These are phyloP conservation scores for Xylariaceae sp. DNA, from an alignment of 2,329 filamentous ascomycete species.

Conservation along the genomic window DNA sequence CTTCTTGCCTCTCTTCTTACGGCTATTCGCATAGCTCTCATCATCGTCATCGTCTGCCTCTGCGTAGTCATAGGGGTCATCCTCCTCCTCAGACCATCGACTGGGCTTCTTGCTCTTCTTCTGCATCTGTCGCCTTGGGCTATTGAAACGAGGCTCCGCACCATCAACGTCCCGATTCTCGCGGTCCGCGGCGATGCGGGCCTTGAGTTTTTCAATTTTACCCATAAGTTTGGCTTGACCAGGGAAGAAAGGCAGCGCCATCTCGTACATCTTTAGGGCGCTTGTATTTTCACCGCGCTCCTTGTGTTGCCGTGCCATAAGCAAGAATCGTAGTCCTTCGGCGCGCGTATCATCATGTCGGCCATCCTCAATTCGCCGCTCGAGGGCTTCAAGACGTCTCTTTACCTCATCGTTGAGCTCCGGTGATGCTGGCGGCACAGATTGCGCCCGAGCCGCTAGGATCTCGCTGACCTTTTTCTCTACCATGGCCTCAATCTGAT, in stretches of 20 bases:
- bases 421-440: constrained; percentile 37
- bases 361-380: constrained; percentile 72
- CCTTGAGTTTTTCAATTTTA: constrained; percentile 61
- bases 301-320: constrained; percentile 90
- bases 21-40: constrained; percentile 29
- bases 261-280: constrained; percentile 79
- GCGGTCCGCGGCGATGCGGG: constrained; percentile 40
- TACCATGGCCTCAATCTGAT: constrained; percentile 83
- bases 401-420: constrained; percentile 73
- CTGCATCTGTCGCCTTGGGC: constrained; percentile 16
- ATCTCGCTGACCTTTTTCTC: constrained; percentile 89
- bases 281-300: constrained; percentile 72
- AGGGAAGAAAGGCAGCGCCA: constrained; percentile 79
- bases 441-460: constrained; percentile 66
- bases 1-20: constrained; percentile 24
- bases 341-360: constrained; percentile 65
- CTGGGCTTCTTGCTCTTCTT: constrained; percentile 28
- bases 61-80: constrained; percentile 32
- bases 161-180: constrained; percentile 11
- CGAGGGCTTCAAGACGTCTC: constrained; percentile 73
- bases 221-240: constrained; percentile 70
- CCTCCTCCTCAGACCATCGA: constrained; percentile 23
- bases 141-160: constrained; percentile 7
- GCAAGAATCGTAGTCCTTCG: constrained; percentile 75
- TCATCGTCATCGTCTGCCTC: constrained; percentile 32